A percentile compares a stretch with the other conserved stretches of the same genome.
These are phyloP conservation scores for Fusarium sp. DNA, from an alignment of 2,329 filamentous ascomycete genomes.

Conservation along the genomic window DNA sequence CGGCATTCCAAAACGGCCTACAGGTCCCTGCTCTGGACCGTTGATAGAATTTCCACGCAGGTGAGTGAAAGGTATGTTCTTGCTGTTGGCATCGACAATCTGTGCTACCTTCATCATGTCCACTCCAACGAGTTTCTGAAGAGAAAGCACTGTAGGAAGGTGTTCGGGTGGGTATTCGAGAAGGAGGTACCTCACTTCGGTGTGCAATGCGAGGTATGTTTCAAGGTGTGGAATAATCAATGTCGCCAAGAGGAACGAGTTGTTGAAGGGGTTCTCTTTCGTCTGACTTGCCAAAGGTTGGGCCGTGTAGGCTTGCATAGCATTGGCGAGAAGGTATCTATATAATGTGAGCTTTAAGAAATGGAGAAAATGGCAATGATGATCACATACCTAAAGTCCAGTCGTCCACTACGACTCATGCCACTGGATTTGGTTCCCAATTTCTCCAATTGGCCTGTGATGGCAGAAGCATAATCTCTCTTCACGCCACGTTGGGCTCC, in stretches of 20 bases:
- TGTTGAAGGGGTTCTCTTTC: conserved; percentile 65
- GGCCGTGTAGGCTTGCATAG: conserved; percentile 67
- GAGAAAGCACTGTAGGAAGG: conserved; percentile 65
- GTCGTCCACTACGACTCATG: conserved; percentile 62
- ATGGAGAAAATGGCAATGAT: background rate
- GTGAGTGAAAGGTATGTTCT: conserved; percentile 54
- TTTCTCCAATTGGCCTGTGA: conserved; percentile 65
- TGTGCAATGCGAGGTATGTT: conserved; percentile 65
- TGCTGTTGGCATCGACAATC: conserved; percentile 60
- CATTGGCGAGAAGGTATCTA: conserved; percentile 69
- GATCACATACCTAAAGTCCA: conserved; percentile 66
- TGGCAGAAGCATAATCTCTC: conserved; percentile 59
- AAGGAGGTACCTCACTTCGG: conserved; percentile 65
- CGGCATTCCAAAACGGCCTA: conserved; percentile 33
- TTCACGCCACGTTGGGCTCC: conserved; percentile 67
- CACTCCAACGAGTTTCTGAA: conserved; percentile 67
- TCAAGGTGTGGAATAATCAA: conserved; percentile 71
- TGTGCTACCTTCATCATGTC: conserved; percentile 69
- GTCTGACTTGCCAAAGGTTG: conserved; percentile 62
- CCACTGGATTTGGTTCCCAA: conserved; percentile 63
- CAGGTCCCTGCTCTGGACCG: conserved; percentile 40
- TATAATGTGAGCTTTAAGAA: conserved; percentile 12
- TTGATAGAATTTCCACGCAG: conserved; percentile 51
- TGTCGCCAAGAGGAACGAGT: conserved; percentile 65
- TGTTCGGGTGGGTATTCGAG: conserved; percentile 69